Evolutionary conservation across 75 land plant genomes (phyloP).

Genomic region (Cunninghamia lanceolata): DNA sequence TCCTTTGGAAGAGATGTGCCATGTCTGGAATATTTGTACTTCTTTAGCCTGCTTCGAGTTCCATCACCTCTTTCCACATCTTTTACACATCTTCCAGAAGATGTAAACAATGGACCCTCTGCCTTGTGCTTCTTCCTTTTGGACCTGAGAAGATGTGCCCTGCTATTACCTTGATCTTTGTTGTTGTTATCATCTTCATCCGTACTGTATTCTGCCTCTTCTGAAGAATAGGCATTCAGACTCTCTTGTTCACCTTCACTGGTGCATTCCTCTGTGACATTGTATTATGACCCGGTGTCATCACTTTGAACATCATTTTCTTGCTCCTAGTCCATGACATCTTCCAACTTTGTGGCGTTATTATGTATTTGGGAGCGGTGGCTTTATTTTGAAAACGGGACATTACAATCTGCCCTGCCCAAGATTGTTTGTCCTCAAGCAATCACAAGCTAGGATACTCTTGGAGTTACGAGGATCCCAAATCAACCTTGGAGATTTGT

Average conservation of each 20-base stretch:
- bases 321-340: no score
- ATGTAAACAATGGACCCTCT: slow-evolving; percentile 57
- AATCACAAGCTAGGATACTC: no score
- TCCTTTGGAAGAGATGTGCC: slow-evolving; percentile 21
- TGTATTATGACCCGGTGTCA: no score
- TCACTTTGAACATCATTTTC: no score
- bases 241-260: slow-evolving; percentile 56
- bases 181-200: slow-evolving; percentile 48
- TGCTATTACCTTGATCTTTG: slow-evolving; percentile 19
- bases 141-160: slow-evolving; percentile 61
- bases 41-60: slow-evolving; percentile 1
- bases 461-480: no score
- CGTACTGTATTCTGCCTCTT: slow-evolving; percentile 35
- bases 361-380: no score
- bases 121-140: slow-evolving; percentile 59
- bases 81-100: slow-evolving; percentile 74
- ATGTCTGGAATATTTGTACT: slow-evolving; percentile 24
- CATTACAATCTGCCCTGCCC: no score
- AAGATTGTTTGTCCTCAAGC: no score
- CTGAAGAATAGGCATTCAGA: slow-evolving; percentile 38
- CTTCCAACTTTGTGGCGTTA: no score
- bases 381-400: no score
- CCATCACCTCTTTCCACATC: slow-evolving; percentile 49
- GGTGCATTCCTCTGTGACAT: slow-evolving; percentile 67
- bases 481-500: no score